phyloP scores from a whole-genome alignment of 495 filamentous ascomycete species.

The Wilcoxina mikolae region DNA sequence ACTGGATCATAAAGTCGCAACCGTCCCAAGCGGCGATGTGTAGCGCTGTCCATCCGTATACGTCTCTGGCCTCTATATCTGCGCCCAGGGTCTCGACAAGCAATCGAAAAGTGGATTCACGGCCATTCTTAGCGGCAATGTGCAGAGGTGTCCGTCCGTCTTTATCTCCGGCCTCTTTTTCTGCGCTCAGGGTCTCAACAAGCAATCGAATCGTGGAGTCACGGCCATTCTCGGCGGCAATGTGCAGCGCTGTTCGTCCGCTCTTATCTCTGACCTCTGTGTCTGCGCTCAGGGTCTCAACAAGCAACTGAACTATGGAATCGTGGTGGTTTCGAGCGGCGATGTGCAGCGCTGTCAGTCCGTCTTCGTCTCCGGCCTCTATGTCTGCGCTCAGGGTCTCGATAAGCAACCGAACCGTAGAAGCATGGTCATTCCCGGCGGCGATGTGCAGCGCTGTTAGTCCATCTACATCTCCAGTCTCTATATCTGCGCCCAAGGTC shows the following conservation, averaged over 20 bases:
- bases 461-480: too few relatives aligned
- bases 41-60: neutral
- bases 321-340: neutral
- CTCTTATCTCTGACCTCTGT: neutral
- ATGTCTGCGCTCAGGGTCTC: neutral
- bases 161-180: neutral
- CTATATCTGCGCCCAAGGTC: too few relatives aligned
- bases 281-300: too few relatives aligned
- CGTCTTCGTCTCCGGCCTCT: neutral
- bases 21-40: neutral
- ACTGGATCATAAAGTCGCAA: too few relatives aligned
- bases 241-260: neutral
- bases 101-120: neutral
- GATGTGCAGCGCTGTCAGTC: neutral
- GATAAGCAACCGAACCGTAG: neutral
- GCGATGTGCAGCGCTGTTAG: neutral
- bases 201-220: neutral
- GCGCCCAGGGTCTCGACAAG: neutral
- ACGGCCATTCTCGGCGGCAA: neutral
- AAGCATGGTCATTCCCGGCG: neutral
- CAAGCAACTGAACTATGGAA: too few relatives aligned
- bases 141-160: neutral
- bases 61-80: neutral
- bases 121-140: neutral
- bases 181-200: neutral